Base-by-base conservation (phyloP, 1,284 basidiomycete genomes). In the Irpex sp. region DNA sequence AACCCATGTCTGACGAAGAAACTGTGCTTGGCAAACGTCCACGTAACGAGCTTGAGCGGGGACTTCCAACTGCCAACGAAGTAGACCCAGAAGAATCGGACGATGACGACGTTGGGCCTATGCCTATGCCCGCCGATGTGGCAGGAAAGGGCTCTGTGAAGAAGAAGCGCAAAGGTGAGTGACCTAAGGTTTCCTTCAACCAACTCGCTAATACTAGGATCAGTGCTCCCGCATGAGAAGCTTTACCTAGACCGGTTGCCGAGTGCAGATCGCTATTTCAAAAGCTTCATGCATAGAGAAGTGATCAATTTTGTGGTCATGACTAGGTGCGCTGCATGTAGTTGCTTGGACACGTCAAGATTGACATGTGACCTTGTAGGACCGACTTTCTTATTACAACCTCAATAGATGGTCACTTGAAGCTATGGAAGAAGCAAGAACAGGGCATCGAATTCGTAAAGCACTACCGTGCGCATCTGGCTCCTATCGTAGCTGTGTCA, bases 341-440 rank as follows among this genome's bases (percentile, higher is more conserved):
- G 52, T 60, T 64, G 37, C 64, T 26, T 26, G 21, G 21, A 26
- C n/a, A 52, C 40, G 26, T n/a, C 38, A 17, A 37, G 4, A 49
- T 31, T 4, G 21, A 44, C 15, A 34, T 34, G 9, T 44, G 58
- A 57, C 37, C 21, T 58, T 36, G 11, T 70, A 96, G 94, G 72
- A 96, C 94, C 4, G 89, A 95, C 67, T 99, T 98, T 71, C 74
- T 98, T 60, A 85, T 99, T 64, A 99, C 97, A 1, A 96, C 96
- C 1, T 98, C 96, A 1, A 77, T 96, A 9, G 97, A 99, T 72
- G 97, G 97, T 0, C 93, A 97, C 76, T 79, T 99, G 70, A 99
- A 99, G 76, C 81, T 99, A 34, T 99, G 97, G 97, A 98, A 98
- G 82, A 99, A 99, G 78, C 95, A 97, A 77, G 91, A 96, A 11